phyloP scores from a whole-genome alignment of 352 stramenopile genomes.

The Pythium sukuiense region DNA sequence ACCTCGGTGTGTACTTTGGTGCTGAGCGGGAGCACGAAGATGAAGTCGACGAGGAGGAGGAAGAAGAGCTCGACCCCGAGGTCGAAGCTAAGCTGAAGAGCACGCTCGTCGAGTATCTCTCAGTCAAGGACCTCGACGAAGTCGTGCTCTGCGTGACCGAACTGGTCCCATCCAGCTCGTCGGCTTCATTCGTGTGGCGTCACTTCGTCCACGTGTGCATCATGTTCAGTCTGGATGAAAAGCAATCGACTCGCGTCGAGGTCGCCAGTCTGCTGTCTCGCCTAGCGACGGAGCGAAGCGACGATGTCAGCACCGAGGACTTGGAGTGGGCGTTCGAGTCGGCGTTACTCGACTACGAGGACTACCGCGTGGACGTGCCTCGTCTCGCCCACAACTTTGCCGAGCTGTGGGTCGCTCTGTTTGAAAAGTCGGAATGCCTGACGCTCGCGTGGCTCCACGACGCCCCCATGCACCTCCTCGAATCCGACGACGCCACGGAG shows the following conservation, averaged over 20 bases:
- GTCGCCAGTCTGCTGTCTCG: slow-evolving; percentile 44
- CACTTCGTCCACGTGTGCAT: slow-evolving; percentile 67
- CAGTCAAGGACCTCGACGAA: slow-evolving; percentile 72
- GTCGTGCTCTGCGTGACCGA: slow-evolving; percentile 78
- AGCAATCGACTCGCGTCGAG: slow-evolving; percentile 43
- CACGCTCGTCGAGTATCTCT: slow-evolving; percentile 79
- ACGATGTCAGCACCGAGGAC: slow-evolving; percentile 52
- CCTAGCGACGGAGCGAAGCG: slow-evolving; percentile 31
- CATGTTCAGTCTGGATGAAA: slow-evolving; percentile 53
- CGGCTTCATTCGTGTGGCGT: slow-evolving; percentile 40
- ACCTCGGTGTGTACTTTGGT: slow-evolving; percentile 66
- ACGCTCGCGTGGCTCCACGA: slow-evolving; percentile 55
- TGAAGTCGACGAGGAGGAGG: slow-evolving; percentile 44
- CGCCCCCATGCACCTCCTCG: slow-evolving; percentile 39
- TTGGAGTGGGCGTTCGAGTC: slow-evolving; percentile 55
- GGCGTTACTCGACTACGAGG: slow-evolving; percentile 67
- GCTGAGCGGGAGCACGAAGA: slow-evolving; percentile 34
- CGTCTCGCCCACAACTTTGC: slow-evolving; percentile 54
- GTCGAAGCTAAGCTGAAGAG: slow-evolving; percentile 61
- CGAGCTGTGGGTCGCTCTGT: slow-evolving; percentile 62
- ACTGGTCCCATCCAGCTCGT: slow-evolving; percentile 30
- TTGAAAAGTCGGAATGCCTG: slow-evolving; percentile 44
- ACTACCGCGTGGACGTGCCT: slow-evolving; percentile 77
- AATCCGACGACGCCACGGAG: slow-evolving; percentile 46
- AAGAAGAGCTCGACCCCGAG: slow-evolving; percentile 66